A percentile compares a stretch with the other conserved stretches of the same genome.
phyloP scores from a whole-genome alignment of 805 yeast species.

The Pichia kluyveri region DNA sequence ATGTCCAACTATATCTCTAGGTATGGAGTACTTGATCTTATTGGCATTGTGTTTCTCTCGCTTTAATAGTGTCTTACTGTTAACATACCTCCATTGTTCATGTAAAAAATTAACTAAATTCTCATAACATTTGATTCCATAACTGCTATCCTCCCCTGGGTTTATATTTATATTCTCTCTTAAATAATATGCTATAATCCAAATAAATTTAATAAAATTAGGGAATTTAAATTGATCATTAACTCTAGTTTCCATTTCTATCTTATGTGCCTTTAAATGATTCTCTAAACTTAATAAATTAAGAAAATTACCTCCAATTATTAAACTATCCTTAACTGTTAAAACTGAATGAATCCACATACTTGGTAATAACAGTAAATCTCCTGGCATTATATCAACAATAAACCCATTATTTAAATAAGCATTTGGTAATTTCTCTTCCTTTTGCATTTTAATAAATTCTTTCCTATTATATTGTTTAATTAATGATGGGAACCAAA shows the following conservation, averaged over 20 bases:
- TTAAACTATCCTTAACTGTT: constrained; percentile 72
- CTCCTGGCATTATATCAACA: constrained; percentile 42
- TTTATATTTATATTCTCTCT: constrained; percentile 8
- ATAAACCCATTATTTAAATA: constrained; percentile 29
- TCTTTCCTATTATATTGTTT: constrained; percentile 13
- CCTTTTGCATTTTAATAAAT: neutral
- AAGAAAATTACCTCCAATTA: constrained; percentile 82
- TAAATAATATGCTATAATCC: constrained; percentile 50
- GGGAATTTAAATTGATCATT: constrained; percentile 76
- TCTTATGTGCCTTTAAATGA: constrained; percentile 51
- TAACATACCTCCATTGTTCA: constrained; percentile 2
- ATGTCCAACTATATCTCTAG: constrained; percentile 4
- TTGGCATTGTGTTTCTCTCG: neutral
- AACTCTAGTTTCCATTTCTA: constrained; percentile 64
- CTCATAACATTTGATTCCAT: constrained; percentile 14
- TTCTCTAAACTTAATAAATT: constrained; percentile 53
- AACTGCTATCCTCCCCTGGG: too few species aligned
- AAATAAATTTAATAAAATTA: constrained; percentile 56
- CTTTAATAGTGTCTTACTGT: neutral
- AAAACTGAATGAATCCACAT: constrained; percentile 92
- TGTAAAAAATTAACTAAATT: constrained; percentile 17
- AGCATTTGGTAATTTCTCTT: constrained; percentile 13
- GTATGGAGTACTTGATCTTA: constrained; percentile 35
- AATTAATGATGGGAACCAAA: constrained; percentile 54
- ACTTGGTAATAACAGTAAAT: constrained; percentile 73